Evolutionary conservation across 495 filamentous ascomycete genomes (phyloP).

Genomic region (Lasiosphaeris hirsuta): DNA sequence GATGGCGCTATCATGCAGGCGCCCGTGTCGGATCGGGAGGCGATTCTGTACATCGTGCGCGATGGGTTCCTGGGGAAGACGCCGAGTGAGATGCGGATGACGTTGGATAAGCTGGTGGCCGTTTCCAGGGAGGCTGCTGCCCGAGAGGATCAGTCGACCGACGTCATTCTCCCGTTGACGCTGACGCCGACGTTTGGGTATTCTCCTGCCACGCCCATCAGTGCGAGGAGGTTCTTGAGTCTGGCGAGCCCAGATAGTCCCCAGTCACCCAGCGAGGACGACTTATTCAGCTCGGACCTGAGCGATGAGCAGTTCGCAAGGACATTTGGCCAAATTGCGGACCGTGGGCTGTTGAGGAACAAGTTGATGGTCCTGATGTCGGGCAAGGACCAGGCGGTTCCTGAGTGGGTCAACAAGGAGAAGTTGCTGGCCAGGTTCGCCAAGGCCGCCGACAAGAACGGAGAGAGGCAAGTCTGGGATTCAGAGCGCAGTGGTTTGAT

Average conservation of each 20-base stretch:
- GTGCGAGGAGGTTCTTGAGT: slow-evolving; percentile 58
- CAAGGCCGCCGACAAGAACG: slow-evolving; percentile 3
- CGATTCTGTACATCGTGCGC: slow-evolving; percentile 33
- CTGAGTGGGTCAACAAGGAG: slow-evolving; percentile 58
- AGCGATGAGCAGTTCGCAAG: slow-evolving; percentile 49
- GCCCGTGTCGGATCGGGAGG: slow-evolving; percentile 67
- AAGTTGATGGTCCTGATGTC: slow-evolving; percentile 50
- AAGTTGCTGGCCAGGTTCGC: slow-evolving; percentile 58
- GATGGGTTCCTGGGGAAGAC: slow-evolving; percentile 21
- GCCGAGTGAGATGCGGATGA: slow-evolving; percentile 21
- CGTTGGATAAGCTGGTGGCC: slow-evolving; percentile 48
- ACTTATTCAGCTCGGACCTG: slow-evolving; percentile 74
- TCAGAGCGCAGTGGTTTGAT: slow-evolving; percentile 38
- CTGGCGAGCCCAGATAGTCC: slow-evolving; percentile 55
- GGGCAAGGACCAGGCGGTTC: slow-evolving; percentile 62
- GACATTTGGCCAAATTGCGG: slow-evolving; percentile 61
- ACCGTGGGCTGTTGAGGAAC: slow-evolving; percentile 43
- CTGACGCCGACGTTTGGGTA: slow-evolving; percentile 44
- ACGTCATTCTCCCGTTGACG: slow-evolving; percentile 55
- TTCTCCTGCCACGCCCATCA: slow-evolving; percentile 43
- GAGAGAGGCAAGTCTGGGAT: slow-evolving; percentile 33
- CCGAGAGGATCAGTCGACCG: slow-evolving; percentile 35
- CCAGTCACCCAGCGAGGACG: slow-evolving; percentile 57
- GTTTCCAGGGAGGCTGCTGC: slow-evolving; percentile 45
- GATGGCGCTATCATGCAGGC: slow-evolving; percentile 75